Evolutionary conservation across 495 filamentous ascomycete species (phyloP).

Genomic region (Podospora anserina): DNA sequence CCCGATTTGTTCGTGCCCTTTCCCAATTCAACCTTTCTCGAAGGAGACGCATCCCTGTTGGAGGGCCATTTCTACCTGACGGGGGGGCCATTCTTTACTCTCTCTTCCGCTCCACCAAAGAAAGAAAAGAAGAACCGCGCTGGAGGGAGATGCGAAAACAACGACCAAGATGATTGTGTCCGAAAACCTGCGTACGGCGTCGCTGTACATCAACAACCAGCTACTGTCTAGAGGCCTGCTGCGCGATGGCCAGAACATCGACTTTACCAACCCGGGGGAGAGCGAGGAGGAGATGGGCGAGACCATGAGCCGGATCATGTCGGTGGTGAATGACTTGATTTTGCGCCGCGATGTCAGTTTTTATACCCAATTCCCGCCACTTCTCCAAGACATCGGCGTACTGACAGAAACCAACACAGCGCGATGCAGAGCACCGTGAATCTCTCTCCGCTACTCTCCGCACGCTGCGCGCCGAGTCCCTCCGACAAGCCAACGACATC

Average conservation of each 20-base stretch:
- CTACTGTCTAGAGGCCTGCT: slow-evolving; percentile 84
- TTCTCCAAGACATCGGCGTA: background rate
- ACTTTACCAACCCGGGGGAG: slow-evolving; percentile 75
- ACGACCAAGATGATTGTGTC: slow-evolving; percentile 60
- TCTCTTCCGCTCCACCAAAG: background rate
- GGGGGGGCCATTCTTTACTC: background rate
- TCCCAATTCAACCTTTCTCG: background rate
- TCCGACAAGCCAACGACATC: slow-evolving; percentile 61
- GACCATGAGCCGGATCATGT: slow-evolving; percentile 84
- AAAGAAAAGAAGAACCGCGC: background rate
- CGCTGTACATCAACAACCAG: slow-evolving; percentile 94
- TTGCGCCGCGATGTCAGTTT: slow-evolving; percentile 70
- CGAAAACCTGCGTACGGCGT: slow-evolving; percentile 80
- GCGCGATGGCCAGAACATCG: slow-evolving; percentile 76
- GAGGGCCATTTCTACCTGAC: background rate
- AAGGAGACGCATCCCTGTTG: background rate
- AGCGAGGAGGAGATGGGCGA: slow-evolving; percentile 59
- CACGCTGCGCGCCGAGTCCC: slow-evolving; percentile 65
- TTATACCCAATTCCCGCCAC: background rate
- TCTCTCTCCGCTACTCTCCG: slow-evolving; percentile 75
- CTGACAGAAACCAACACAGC: slow-evolving; percentile 49
- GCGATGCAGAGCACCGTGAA: slow-evolving; percentile 82
- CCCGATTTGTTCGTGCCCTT: background rate
- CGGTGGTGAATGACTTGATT: slow-evolving; percentile 88
- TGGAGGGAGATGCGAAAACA: background rate